These are phyloP conservation scores for Trebouxia sp. DNA, from an alignment of 139 green algal species.

Conservation along the genomic window DNA sequence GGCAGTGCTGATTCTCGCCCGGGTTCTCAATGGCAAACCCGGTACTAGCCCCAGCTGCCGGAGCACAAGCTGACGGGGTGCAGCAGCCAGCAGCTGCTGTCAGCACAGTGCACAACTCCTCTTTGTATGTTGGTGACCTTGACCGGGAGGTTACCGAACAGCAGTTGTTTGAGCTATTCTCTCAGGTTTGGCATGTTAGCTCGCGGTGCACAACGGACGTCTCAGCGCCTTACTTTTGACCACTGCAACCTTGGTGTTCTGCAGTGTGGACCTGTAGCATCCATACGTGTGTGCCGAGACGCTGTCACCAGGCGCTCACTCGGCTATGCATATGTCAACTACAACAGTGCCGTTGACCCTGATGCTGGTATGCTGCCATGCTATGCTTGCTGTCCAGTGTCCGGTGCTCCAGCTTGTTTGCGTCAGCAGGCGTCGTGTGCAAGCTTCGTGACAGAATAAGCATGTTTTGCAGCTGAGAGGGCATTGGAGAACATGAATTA, in stretches of 20 bases:
- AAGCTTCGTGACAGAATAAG: too few relatives aligned
- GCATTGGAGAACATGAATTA: conserved; percentile 94
- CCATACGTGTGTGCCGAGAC: conserved; percentile 93
- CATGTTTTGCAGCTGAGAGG: conserved; percentile 66
- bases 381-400: neutral
- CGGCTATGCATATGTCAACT: conserved; percentile 97
- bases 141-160: conserved; percentile 87
- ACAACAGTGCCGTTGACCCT: conserved; percentile 84
- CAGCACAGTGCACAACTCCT: conserved; percentile 55
- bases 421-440: too few relatives aligned
- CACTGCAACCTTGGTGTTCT: neutral
- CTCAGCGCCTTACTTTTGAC: neutral
- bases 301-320: conserved; percentile 89
- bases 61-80: conserved; percentile 21
- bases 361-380: conserved; percentile 67
- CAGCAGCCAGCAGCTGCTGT: conserved; percentile 15
- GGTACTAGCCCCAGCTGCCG: conserved; percentile 11
- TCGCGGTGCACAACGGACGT: neutral
- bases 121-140: conserved; percentile 93
- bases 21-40: neutral
- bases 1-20: neutral
- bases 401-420: too few relatives aligned
- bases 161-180: conserved; percentile 92
- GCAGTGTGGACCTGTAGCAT: conserved; percentile 89
- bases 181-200: conserved; percentile 55